Evolutionary conservation across 2,329 filamentous ascomycete species (phyloP), one percentile per base, ranked within the genome.

Genomic region (Sarocladiaceae sp.): DNA sequence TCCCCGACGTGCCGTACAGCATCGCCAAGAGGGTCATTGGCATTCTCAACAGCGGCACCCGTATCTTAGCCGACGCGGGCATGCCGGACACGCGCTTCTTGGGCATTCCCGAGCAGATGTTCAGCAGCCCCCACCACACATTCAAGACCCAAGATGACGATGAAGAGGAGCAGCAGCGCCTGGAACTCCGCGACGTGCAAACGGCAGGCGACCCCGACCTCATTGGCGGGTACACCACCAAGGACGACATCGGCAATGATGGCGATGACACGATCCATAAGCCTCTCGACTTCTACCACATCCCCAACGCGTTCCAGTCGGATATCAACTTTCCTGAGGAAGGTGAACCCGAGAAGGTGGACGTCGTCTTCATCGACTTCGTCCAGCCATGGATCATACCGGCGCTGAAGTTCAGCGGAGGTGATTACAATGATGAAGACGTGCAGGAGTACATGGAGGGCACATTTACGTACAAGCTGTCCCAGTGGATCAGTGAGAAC

Each of bases 361-460:
- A 97, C 60, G 61, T 98, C 6, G 81, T 96, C 12, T 98, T 94
- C 58, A 78, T 95, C 47, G 89, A 95, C 59, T 98, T 96, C 61
- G 82, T 97, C 27, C 77, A 93, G 63, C 82, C 82, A 9, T 94
- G 85, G 76, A 69, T 97, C 31, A 63, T 95, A 15, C 66, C 84
- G 10, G 89, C 88, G 3, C 68, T 95, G 49, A 80, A 82, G 52
- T 73, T 78, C 49, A 67, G 65, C 20, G 78, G 78, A 0, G 71
- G 70, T 2, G 68, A 72, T 20, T 81, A 74, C 45, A 62, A 50
- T 18, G 58, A 63, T 7, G 58, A 62, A 4, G 69, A 80, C 52
- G 70, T 80, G 1, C 53, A 66, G 52, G 51, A 57, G 20, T 83
- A 82, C 53, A 63, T 70, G 6, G 67, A 80, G 3, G 70, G 69